A percentile compares a stretch with the other conserved stretches of the same genome.
phyloP scores from a whole-genome alignment of 805 yeast genomes.

The Candida dajiaensis region DNA sequence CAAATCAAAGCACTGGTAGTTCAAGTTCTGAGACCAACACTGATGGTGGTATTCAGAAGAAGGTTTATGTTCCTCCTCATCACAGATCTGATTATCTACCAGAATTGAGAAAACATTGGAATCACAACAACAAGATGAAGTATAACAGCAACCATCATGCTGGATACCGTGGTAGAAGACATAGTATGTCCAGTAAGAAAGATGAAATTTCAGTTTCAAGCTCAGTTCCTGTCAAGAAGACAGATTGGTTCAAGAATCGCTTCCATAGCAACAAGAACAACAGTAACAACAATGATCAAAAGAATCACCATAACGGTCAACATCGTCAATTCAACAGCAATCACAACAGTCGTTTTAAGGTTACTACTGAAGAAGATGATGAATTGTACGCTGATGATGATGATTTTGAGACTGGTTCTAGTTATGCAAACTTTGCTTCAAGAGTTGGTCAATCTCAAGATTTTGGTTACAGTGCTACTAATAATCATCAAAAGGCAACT shows the following conservation, averaged over 20 bases:
- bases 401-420: conserved; percentile 18
- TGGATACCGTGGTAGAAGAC: conserved; percentile 11
- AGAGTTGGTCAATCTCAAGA: conserved; percentile 17
- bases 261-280: background rate
- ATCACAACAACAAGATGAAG: conserved; percentile 1
- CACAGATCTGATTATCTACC: conserved; percentile 35
- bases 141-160: conserved; percentile 2
- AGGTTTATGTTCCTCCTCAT: conserved; percentile 46
- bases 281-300: background rate
- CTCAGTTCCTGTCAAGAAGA: conserved; percentile 29
- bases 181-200: conserved; percentile 8
- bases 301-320: background rate
- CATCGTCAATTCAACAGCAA: background rate
- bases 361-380: conserved; percentile 1
- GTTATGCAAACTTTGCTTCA: conserved; percentile 16
- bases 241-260: conserved; percentile 25
- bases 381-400: conserved; percentile 16
- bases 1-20: background rate
- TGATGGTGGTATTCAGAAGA: conserved; percentile 9
- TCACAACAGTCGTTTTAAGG: background rate
- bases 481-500: background rate
- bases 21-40: conserved; percentile 5
- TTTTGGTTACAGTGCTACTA: background rate
- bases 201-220: conserved; percentile 18
- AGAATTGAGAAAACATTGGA: conserved; percentile 11